These are phyloP conservation scores for Solanum raphanifolium DNA, from an alignment of 257 asterid genomes.

Conservation along the genomic window DNA sequence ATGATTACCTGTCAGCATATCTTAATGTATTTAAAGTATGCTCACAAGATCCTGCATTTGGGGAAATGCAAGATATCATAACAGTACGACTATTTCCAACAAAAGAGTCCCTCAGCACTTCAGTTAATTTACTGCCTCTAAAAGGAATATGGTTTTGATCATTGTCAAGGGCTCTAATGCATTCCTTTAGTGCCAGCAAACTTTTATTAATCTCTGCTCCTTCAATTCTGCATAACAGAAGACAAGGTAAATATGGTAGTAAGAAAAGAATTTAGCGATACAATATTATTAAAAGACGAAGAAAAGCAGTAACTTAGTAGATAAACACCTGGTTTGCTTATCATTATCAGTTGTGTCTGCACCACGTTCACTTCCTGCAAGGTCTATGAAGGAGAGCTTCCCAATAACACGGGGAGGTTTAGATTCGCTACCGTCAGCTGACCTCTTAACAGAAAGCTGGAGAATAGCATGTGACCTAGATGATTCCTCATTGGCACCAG, in stretches of 20 bases:
- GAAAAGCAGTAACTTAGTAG: background rate
- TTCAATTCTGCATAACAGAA: constrained; percentile 66
- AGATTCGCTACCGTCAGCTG: constrained; percentile 77
- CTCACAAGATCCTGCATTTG: constrained; percentile 91
- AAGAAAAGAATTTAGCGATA: background rate
- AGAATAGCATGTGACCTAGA: constrained; percentile 98
- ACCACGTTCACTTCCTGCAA: constrained; percentile 99
- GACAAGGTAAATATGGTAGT: background rate
- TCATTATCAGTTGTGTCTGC: constrained; percentile 99
- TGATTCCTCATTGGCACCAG: constrained; percentile 99
- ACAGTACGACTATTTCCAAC: constrained; percentile 96
- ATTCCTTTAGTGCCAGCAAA: constrained; percentile 94
- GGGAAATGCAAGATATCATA: constrained; percentile 89
- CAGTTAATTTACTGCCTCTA: constrained; percentile 96
- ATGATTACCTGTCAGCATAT: constrained; percentile 85
- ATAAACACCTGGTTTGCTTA: constrained; percentile 77
- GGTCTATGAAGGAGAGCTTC: constrained; percentile 97
- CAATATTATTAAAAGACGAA: background rate
- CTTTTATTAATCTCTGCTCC: constrained; percentile 99
- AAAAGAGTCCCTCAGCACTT: constrained; percentile 87
- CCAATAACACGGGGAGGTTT: constrained; percentile 90
- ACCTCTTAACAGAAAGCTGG: constrained; percentile 83
- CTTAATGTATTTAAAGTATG: constrained; percentile 91
- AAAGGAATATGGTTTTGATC: constrained; percentile 98
- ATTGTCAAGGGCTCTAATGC: constrained; percentile 97